Evolutionary conservation across 805 yeast genomes (phyloP).

Genomic region (Metschnikowia aberdeeniae): DNA sequence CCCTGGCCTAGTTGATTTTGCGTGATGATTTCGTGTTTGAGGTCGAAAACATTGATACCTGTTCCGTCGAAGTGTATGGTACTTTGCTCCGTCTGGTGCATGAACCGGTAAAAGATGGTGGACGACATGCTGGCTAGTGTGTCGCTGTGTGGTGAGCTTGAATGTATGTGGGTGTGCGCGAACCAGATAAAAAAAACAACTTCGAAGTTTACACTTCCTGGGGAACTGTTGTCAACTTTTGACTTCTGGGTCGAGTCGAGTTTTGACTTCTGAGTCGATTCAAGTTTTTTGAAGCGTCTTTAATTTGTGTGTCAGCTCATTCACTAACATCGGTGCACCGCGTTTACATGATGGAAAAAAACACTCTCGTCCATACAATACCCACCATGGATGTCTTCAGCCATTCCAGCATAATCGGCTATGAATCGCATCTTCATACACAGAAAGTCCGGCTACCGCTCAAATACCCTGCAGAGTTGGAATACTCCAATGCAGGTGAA

Average conservation of each 20-base stretch:
- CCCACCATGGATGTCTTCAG: constrained; percentile 12
- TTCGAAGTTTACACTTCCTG: background rate
- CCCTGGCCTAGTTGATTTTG: constrained; percentile 82
- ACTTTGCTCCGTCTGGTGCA: constrained; percentile 75
- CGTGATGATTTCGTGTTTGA: constrained; percentile 82
- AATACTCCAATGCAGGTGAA: constrained; percentile 7
- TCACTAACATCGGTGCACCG: constrained; percentile 7
- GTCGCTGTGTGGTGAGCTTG: background rate
- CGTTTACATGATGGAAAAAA: constrained; percentile 4
- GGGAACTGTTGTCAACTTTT: background rate
- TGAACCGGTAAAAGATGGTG: constrained; percentile 79
- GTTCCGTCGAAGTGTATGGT: constrained; percentile 92
- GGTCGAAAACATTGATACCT: constrained; percentile 90
- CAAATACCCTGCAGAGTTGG: constrained; percentile 6
- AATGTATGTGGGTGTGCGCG: constrained; percentile 2
- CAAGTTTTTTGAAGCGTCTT: no score
- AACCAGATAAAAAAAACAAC: background rate
- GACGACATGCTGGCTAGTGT: constrained; percentile 58
- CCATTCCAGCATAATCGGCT: constrained; percentile 14
- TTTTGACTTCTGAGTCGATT: no score
- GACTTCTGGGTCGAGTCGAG: no score
- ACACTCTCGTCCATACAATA: background rate
- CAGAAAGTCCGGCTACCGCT: constrained; percentile 17
- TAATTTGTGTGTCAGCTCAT: no score
- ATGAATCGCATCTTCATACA: constrained; percentile 15